phyloP scores from a whole-genome alignment of 495 filamentous ascomycete genomes.

The Penicillium pancosmium region DNA sequence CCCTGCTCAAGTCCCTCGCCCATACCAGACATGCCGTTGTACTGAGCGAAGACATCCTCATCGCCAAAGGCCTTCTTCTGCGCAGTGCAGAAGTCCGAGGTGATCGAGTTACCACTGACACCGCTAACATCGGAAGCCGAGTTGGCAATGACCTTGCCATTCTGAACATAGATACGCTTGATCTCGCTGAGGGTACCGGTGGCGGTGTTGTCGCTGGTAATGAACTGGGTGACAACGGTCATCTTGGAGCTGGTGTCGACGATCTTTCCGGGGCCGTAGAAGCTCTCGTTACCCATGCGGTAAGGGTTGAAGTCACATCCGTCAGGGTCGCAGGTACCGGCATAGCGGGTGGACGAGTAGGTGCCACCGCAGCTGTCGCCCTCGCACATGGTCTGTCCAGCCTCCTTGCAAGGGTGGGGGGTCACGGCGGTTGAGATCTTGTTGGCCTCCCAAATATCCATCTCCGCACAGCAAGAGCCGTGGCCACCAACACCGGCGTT shows the following conservation, averaged over 20 bases:
- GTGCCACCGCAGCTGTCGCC: conserved; percentile 58
- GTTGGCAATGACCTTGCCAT: conserved; percentile 64
- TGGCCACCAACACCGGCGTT: conserved; percentile 62
- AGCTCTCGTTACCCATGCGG: conserved; percentile 62
- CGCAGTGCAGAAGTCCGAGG: conserved; percentile 58
- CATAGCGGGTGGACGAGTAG: conserved; percentile 44
- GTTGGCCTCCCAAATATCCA: conserved; percentile 78
- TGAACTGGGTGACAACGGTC: conserved; percentile 74
- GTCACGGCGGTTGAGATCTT: conserved; percentile 57
- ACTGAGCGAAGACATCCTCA: conserved; percentile 54
- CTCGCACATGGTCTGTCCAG: conserved; percentile 59
- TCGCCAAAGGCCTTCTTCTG: conserved; percentile 67
- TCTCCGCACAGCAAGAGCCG: conserved; percentile 72
- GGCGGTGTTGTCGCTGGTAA: conserved; percentile 56
- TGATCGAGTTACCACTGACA: conserved; percentile 60
- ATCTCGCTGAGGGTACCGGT: conserved; percentile 62
- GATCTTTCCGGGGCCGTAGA: conserved; percentile 62
- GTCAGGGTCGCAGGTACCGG: conserved; percentile 70
- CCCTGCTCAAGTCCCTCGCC: conserved; percentile 54
- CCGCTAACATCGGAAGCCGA: conserved; percentile 54
- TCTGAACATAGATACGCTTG: conserved; percentile 72
- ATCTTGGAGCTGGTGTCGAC: conserved; percentile 65
- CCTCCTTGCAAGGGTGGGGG: conserved; percentile 64
- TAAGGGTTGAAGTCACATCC: conserved; percentile 82
- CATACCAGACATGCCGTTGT: conserved; percentile 64